Evolutionary conservation across 208 protist species (phyloP), one percentile per base, ranked within the genome.

Genomic region (Trichomonas vaginalis): DNA sequence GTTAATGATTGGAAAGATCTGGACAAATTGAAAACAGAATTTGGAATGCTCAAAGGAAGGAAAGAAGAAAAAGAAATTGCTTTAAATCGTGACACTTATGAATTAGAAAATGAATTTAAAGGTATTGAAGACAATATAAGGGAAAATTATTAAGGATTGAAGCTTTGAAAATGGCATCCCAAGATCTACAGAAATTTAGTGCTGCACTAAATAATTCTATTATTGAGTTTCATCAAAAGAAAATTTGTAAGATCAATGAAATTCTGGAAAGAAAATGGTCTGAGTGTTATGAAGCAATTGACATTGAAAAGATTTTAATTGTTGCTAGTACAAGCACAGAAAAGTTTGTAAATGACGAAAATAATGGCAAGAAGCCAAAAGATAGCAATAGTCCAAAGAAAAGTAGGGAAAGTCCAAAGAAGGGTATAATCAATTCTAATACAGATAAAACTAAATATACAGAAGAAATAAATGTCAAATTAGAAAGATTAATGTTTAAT

Each of bases 401-500:
- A n/a, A n/a, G n/a, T n/a, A n/a, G n/a, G n/a, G n/a, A n/a, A n/a
- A n/a, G n/a, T n/a, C n/a, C n/a, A n/a, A n/a, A n/a, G n/a, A n/a
- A n/a, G n/a, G n/a, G n/a, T n/a, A n/a, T n/a, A n/a, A n/a, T n/a
- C n/a, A n/a, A n/a, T n/a, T n/a, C n/a, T n/a, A n/a, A n/a, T n/a
- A n/a, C n/a, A n/a, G n/a, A n/a, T n/a, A 27, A 70, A 32, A 27
- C 21, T 70, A 27, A 70, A 3, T 8, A 12, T 32, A 12, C 56
- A 32, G 6, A 8, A 27, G 56, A 8, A 56, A 56, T 4, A n/a
- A 27, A 70, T 27, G n/a, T 6, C 12, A 70, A 27, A 70, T n/a
- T n/a, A 27, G 21, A 12, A 27, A 12, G 56, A n/a, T 12, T 70
- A 8, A 27, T 12, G 21, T 70, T 70, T 27, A 98, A 97, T 95